These are phyloP conservation scores for Candida takata DNA, from an alignment of 805 yeast genomes.

Conservation along the genomic window DNA sequence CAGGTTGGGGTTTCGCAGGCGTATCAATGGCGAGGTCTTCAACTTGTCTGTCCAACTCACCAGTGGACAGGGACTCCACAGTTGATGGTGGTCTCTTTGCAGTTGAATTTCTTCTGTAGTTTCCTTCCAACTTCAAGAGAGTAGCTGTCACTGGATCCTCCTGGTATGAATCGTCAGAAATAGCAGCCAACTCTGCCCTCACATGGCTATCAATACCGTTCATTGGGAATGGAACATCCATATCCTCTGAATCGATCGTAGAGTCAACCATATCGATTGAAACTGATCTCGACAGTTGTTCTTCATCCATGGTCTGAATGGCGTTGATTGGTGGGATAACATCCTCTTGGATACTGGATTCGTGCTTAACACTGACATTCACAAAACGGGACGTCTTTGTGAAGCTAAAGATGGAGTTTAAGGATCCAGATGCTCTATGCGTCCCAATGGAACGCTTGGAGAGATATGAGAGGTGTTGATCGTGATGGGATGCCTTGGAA, in stretches of 20 bases:
- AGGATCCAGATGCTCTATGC: slow-evolving; percentile 12
- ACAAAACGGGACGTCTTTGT: slow-evolving; percentile 8
- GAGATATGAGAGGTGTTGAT: slow-evolving; percentile 17
- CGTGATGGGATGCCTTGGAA: background rate
- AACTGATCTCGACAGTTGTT: too few species aligned
- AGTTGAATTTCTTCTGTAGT: slow-evolving; percentile 21
- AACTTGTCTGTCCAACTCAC: slow-evolving; percentile 13
- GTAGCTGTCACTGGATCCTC: slow-evolving; percentile 73
- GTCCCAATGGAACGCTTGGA: slow-evolving; percentile 17
- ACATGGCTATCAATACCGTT: slow-evolving; percentile 45
- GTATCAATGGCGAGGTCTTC: slow-evolving; percentile 14
- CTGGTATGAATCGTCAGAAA: slow-evolving; percentile 68
- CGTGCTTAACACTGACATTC: slow-evolving; percentile 11
- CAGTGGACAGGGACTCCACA: slow-evolving; percentile 16
- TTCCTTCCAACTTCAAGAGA: slow-evolving; percentile 73
- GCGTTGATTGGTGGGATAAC: slow-evolving; percentile 3
- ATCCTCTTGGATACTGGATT: slow-evolving; percentile 2
- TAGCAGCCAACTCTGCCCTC: slow-evolving; percentile 70
- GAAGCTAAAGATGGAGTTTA: slow-evolving; percentile 19
- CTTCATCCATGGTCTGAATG: background rate
- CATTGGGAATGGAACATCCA: slow-evolving; percentile 28
- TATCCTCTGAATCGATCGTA: slow-evolving; percentile 15
- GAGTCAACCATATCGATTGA: background rate
- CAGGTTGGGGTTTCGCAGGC: slow-evolving; percentile 22
- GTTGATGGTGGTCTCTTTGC: slow-evolving; percentile 3